Percentiles rank a stretch among this genome's conserved stretches.
These are phyloP conservation scores for Fistulina hepatica DNA, from an alignment of 1,284 basidiomycete genomes.

Conservation along the genomic window DNA sequence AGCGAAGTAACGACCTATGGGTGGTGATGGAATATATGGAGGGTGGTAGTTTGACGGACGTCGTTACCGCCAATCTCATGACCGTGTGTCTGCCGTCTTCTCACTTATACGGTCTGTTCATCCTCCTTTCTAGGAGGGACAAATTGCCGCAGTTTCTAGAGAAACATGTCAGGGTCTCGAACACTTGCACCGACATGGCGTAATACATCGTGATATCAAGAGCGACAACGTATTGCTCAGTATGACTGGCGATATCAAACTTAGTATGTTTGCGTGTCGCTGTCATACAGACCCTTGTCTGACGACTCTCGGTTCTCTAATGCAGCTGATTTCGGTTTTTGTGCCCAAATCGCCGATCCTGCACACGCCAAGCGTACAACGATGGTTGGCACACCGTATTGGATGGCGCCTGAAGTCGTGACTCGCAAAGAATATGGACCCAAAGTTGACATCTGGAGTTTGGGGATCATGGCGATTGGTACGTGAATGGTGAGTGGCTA, in stretches of 20 bases:
- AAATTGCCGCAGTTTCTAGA: conserved; percentile 88
- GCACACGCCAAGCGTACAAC: conserved; percentile 90
- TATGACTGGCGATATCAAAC: conserved; percentile 91
- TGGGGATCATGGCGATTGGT: conserved; percentile 99
- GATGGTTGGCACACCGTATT: conserved; percentile 99
- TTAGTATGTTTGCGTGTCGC: conserved; percentile 61
- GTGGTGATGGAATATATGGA: conserved; percentile 99
- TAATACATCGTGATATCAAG: conserved; percentile 98
- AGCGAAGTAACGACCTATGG: conserved; percentile 99
- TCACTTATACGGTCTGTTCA: too few species aligned
- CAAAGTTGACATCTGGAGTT: conserved; percentile 97
- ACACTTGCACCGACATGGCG: conserved; percentile 88
- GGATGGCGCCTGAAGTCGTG: conserved; percentile 99
- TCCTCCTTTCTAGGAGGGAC: too few species aligned
- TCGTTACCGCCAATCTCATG: conserved; percentile 96
- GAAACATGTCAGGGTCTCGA: conserved; percentile 88
- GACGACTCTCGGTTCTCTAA: conserved; percentile 1
- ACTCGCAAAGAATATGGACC: conserved; percentile 98
- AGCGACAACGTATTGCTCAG: conserved; percentile 92
- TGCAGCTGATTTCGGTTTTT: conserved; percentile 96
- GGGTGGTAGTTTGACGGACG: conserved; percentile 86
- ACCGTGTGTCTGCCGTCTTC: too few species aligned
- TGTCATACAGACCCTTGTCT: not conserved
- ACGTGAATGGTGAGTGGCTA: conserved; percentile 18
- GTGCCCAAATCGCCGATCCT: conserved; percentile 91